Base-by-base conservation (phyloP, 441 rosid genomes). In the Populus hybrid region DNA sequence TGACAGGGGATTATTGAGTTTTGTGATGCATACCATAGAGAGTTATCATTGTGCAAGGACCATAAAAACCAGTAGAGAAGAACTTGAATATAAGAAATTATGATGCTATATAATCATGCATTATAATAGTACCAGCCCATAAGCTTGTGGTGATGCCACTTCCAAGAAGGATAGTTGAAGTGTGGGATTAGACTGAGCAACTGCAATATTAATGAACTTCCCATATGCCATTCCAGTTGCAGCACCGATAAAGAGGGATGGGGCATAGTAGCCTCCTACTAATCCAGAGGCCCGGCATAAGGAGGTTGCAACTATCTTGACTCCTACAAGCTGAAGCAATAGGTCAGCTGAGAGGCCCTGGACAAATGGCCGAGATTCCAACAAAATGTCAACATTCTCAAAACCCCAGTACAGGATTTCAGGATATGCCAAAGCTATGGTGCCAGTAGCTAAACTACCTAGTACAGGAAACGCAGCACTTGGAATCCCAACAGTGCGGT, bases 141-240 rank as follows among this genome's bases (percentile, higher is more conserved):
- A 95, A 64, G 99, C 99, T 87, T 93, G 98, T 42, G 97, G 99
- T 1, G 97, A 90, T 18, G 99, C 98, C 81, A 91, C 97, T 86
- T 95, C 99, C 83, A 93, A 78, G 79, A 95, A 40, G 73, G 97
- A 90, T 83, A 91, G 88, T 77, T 82, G 83, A 73, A 89, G 10
- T 8, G 83, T 82, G 40, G 92, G 86, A 79, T 85, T 79, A 54
- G 85, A 83, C 78, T 90, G 89, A 78, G 91, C 82, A 81, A 92
- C 85, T 77, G 84, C 93, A 74, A 87, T 82, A 83, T 87, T 85
- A 84, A 95, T 88, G 79, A 92, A 80, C 78, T 95, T 93, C 77
- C 99, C 99, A 80, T 93, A 95, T 32, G 97, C 93, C 92, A 93
- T 92, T 80, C 99, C 98, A 54, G 98, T 92, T 63, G 99, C 98